Evolutionary conservation across 805 yeast species (phyloP), one percentile per base, ranked within the genome.

Genomic region (Lachancea sp.): DNA sequence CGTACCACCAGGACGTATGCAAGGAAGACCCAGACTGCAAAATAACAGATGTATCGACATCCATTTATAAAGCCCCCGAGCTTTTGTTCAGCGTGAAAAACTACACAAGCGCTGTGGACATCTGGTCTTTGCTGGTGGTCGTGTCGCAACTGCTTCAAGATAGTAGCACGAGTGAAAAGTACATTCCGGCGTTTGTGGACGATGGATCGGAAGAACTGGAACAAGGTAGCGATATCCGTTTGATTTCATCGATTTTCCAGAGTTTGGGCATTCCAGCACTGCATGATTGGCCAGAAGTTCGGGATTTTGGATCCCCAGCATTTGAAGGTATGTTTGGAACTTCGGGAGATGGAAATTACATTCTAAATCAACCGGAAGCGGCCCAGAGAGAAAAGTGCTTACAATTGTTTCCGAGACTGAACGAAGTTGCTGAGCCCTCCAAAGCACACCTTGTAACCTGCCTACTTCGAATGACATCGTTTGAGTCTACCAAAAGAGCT

Each of bases 31-130:
- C 44, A 2, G 50, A 55, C 17, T 40, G 47, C 5, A 67, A 66
- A 41, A 56, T 69, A 24, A 58, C 69, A 9, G 77, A 74, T 42
- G 78, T 87, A 8, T 72, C 81, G 16, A 80, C 90, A 0, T 78
- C 81, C 1, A 71, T 70, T 34, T 87, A 78, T 61, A 79, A 83
- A 49, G 80, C 94, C 0, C 90, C 94, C 0, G 95, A 86, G 51
- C 61, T 83, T 34, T 63, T 85, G 33, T 71, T 83, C 34, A 83
- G 87, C 1, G 66, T 73, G 7, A 56, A 65, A 12, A 64, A 68
- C 43, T 86, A 86, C 55, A 58, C 69, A 5, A 54, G 54, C 23
- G 75, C 69, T 31, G 66, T 85, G 4, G 95, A 86, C 52, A 65
- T 83, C 11, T 86, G 95, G 95, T 66, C 84, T 2, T 53, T 76